These are phyloP conservation scores for Aureobasidium namibiae DNA, from an alignment of 2,329 filamentous ascomycete species.

Conservation along the genomic window DNA sequence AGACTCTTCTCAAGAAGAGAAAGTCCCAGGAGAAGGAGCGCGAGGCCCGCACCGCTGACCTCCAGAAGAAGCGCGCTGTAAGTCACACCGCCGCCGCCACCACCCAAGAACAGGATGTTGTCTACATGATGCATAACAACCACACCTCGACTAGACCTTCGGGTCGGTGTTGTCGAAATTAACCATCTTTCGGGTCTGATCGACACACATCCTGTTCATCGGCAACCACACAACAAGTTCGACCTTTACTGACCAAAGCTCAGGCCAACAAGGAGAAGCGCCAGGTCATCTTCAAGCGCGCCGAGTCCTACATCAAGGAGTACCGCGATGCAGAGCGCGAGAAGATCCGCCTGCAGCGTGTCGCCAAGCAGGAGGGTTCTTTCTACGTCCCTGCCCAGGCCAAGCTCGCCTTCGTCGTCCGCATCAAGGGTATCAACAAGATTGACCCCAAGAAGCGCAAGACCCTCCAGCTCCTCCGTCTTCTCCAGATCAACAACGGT, in stretches of 20 bases:
- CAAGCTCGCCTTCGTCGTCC: constrained; percentile 95
- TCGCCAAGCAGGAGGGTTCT: constrained; percentile 84
- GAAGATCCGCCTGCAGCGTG: constrained; percentile 86
- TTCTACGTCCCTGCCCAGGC: constrained; percentile 92
- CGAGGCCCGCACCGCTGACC: constrained; percentile 72
- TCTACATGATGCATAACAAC: constrained; percentile 84
- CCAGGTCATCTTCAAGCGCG: constrained; percentile 97
- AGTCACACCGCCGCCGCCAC: constrained; percentile 39
- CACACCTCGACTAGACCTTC: constrained; percentile 76
- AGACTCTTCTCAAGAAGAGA: constrained; percentile 99
- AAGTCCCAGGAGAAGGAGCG: constrained; percentile 99
- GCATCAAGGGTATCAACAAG: constrained; percentile 99
- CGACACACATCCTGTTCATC: constrained; percentile 13
- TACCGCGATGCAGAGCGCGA: constrained; percentile 98
- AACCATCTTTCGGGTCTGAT: constrained; percentile 99
- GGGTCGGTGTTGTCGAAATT: constrained; percentile 94
- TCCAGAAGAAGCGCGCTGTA: constrained; percentile 86
- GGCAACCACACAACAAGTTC: background rate
- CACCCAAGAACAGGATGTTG: constrained; percentile 21
- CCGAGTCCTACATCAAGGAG: constrained; percentile 99
- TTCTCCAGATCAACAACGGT: constrained; percentile 99
- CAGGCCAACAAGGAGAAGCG: constrained; percentile 99
- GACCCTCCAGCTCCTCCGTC: constrained; percentile 98
- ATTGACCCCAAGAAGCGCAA: constrained; percentile 99
- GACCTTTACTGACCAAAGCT: constrained; percentile 28